Evolutionary conservation across 345 rosid genomes (phyloP).

Genomic region (Fremontodendron californicum): DNA sequence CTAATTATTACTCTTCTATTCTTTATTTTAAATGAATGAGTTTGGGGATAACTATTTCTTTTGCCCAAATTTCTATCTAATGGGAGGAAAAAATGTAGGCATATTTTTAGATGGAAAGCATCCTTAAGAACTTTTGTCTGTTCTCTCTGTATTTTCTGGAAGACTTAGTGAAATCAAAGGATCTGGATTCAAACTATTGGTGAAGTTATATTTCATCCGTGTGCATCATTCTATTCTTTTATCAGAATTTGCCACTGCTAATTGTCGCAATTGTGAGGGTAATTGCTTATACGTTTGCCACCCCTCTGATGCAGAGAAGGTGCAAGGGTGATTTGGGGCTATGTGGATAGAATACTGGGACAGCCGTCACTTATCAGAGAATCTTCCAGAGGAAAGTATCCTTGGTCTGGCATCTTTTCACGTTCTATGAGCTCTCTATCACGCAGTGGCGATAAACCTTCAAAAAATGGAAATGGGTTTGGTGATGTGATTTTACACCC

Average conservation of each 20-base stretch:
- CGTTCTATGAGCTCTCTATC: slow-evolving; percentile 44
- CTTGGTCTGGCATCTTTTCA: slow-evolving; percentile 75
- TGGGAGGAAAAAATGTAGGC: background rate
- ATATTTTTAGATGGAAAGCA: background rate
- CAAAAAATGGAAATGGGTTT: slow-evolving; percentile 67
- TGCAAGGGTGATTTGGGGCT: slow-evolving; percentile 96
- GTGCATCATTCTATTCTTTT: background rate
- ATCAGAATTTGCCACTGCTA: background rate
- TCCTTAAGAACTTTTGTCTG: background rate
- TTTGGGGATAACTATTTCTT: background rate
- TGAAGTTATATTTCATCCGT: background rate
- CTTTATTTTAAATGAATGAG: background rate
- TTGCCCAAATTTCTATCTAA: background rate
- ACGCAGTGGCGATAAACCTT: slow-evolving; percentile 36
- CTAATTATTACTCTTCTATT: background rate
- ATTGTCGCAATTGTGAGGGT: background rate
- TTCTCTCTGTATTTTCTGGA: background rate
- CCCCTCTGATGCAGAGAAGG: slow-evolving; percentile 72
- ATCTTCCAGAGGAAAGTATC: slow-evolving; percentile 95
- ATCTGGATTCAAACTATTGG: background rate
- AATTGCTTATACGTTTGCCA: slow-evolving; percentile 6
- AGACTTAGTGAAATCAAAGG: background rate
- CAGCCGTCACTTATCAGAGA: slow-evolving; percentile 94
- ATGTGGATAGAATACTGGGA: slow-evolving; percentile 92
- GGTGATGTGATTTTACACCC: slow-evolving; percentile 93